Evolutionary conservation across 371 early-diverging fungal genomes (phyloP), one percentile per base, ranked within the genome.

Genomic region (Lichtheimia corymbifera): DNA sequence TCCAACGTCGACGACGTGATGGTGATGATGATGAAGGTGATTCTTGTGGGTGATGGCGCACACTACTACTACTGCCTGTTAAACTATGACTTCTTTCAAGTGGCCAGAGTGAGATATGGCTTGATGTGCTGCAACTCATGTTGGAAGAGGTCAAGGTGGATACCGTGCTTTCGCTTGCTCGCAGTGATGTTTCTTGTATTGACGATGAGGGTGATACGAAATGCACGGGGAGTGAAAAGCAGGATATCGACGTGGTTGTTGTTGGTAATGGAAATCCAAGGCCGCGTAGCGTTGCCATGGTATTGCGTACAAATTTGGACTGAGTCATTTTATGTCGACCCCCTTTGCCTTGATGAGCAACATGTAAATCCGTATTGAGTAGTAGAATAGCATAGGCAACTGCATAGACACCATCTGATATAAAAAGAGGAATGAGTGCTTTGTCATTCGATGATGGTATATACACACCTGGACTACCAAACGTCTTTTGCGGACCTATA

Each of bases 311-410:
- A 70, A 88, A 88, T 7, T 77, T 82, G 2, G 76, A 63, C 25
- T 77, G 68, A 6, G 87, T 80, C 87, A 88, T 88, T 50, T 77
- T 79, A 3, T 71, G 73, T 17, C 82, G 81, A 43, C 77, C 83
- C 35, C 9, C 7, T 12, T 73, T 47, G 18, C 22, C 74, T 62
- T 87, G 85, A 35, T 35, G 35, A 7, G 91, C 92, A 42, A 90
- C 84, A 67, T 95, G 93, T 28, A 96, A 76, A 72, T 97, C 97
- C 1, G 97, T 97, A 72, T 97, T 97, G 6, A 97, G 82, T 40
- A 97, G 71, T 49, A 97, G 72, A 3, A 95, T 52, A 7, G 95
- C 93, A 64, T 92, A 95, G 0, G 89, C 80, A 30, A 94, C 83
- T 20, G 91, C 91, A 67, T 97, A 90, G 0, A 93, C 91, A 27